Evolutionary conservation across 176 grass and related monocot species (phyloP), one percentile per base, ranked within the genome.

Genomic region (Phoenix roebelenii): DNA sequence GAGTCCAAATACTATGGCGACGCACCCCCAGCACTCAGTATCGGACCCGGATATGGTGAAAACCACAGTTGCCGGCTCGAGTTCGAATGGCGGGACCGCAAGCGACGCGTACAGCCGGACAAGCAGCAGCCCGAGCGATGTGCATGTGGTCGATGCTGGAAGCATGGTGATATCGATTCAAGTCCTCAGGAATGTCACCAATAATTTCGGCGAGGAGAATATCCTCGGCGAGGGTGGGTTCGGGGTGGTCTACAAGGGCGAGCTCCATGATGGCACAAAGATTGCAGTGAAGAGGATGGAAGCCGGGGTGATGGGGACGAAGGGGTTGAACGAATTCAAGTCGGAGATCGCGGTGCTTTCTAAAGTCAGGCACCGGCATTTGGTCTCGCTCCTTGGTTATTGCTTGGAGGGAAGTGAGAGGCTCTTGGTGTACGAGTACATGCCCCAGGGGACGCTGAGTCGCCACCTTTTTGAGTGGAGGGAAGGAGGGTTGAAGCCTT

Each of bases 121-220:
- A 5, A 81, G 76, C 49, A 95, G 60, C 58, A 80, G 35, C 35
- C 80, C 77, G 7, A 68, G 74, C 6, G 80, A 90, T 49, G 82
- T 95, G 22, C 86, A 90, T 74, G 91, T 95, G 16, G 80, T 87
- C 23, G 91, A 95, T 51, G 60, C 77, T 60, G 91, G 91, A 72
- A 95, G 90, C 74, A 95, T 95, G 86, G 91, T 95, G 15, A 95
- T 95, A 74, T 95, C 91, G 0, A 90, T 95, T 51, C 91, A 95
- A 62, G 91, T 95, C 49, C 91, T 95, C 23, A 72, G 91, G 24
- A 95, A 85, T 72, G 91, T 95, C 35, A 95, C 91, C 39, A 95
- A 95, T 60, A 90, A 95, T 61, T 95, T 95, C 67, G 89, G 86
- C n/a, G 72, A 85, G 72, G 80, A 89, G 14, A 95, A 95, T 54